Base-by-base conservation (phyloP, 495 filamentous ascomycete species). In the Hyaloscypha finlandica region DNA sequence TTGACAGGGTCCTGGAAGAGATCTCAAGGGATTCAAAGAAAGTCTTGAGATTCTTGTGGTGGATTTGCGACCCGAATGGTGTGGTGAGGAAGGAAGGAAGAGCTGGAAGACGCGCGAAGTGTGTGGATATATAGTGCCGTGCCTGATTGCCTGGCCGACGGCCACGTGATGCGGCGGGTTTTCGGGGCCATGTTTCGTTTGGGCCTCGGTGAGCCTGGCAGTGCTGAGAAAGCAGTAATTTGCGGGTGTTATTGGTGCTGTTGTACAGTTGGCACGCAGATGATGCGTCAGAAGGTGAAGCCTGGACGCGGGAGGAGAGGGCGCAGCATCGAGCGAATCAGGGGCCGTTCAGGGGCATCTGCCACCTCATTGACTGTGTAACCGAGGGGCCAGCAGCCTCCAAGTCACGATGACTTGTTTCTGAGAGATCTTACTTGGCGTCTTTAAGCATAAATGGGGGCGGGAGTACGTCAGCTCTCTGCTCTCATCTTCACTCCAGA, bases 1-100 rank as follows among this genome's bases (percentile, higher is more conserved):
- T 74, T 74, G 72, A 74, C 72, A 59, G 70, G 72, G 72, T 58
- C 72, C 70, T 62, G 72, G 72, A 72, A 72, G 72, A 72, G 59
- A 68, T 72, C 72, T 72, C 72, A 30, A 72, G 70, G 69, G 25
- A 53, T 72, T 72, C 63, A 72, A 72, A 64, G 70, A 74, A 68
- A 71, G 72, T 66, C 70, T 62, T 63, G 72, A 74, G 72, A 72
- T 70, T 71, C 67, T 72, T 71, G 64, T 67, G 35, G 35, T 16
- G 42, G 60, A 29, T 72, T 74, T 74, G 72, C 68, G 62, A 66
- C 70, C 72, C 72, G 70, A 71, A 68, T 55, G 72, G 70, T 74
- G 72, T 74, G 72, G 70, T 72, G 72, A 72, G 59, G 72, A 67
- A 67, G 65, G 65, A 67, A 68, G 63, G 56, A 70, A 63, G 66